A percentile compares a stretch with the other conserved stretches of the same genome.
Conservation (phyloP, 768 basidiomycete genomes). For the Naematelia aurantialba region DNA sequence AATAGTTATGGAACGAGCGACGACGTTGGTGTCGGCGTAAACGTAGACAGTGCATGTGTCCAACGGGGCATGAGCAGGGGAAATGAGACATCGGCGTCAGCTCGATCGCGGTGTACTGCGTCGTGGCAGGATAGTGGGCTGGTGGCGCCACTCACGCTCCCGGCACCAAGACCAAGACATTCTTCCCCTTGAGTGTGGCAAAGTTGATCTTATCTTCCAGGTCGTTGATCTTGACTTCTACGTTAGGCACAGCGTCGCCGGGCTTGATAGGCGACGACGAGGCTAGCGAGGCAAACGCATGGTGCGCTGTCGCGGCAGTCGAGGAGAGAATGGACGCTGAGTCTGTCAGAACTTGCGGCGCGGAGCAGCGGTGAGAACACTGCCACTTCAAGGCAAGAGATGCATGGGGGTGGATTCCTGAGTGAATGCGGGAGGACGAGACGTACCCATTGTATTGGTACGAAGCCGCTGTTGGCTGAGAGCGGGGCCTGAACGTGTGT, state of each 20-base stretch:
- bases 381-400: neutral
- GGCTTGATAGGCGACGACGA: constrained; percentile 53
- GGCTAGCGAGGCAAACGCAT: constrained; percentile 57
- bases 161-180: constrained; percentile 62
- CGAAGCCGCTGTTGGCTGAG: too few species aligned
- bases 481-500: too few species aligned
- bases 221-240: constrained; percentile 61
- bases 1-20: neutral
- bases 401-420: neutral
- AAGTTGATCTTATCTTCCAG: constrained; percentile 52
- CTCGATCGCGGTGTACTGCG: too few species aligned
- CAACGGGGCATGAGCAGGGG: too few species aligned
- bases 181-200: constrained; percentile 44
- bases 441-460: neutral
- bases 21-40: too few species aligned
- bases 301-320: constrained; percentile 59
- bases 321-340: constrained; percentile 54
- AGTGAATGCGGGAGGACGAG: neutral
- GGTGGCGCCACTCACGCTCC: constrained; percentile 47
- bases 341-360: neutral
- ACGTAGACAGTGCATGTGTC: too few species aligned
- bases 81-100: too few species aligned
- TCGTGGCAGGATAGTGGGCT: too few species aligned
- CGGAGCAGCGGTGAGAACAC: neutral
- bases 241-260: constrained; percentile 57